Conservation (phyloP, 1,139 yeast genomes). For the Debaryomycetaceae sp. region DNA sequence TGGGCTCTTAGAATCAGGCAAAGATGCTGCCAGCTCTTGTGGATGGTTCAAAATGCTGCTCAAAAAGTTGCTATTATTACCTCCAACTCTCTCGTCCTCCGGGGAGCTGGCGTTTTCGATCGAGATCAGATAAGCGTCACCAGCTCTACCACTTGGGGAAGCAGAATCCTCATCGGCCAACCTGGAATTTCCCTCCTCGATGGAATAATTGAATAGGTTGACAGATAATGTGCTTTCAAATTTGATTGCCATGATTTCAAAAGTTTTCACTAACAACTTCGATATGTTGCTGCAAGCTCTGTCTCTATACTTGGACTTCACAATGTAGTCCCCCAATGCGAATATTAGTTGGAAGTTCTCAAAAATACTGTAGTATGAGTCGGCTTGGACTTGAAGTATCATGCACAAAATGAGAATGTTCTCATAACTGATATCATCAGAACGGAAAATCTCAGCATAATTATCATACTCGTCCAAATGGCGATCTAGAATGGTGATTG, state of each 20-base stretch:
- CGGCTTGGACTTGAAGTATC: slow-evolving; percentile 36
- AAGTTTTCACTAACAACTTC: slow-evolving; percentile 23
- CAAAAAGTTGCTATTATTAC: neutral
- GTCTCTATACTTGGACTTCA: slow-evolving; percentile 19
- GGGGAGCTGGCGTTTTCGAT: neutral
- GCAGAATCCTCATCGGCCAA: slow-evolving; percentile 26
- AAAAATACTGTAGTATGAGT: slow-evolving; percentile 35
- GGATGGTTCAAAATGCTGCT: neutral
- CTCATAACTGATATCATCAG: slow-evolving; percentile 18
- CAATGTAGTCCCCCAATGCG: slow-evolving; percentile 40
- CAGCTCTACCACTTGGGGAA: neutral
- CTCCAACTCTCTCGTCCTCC: neutral
- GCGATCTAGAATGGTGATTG: slow-evolving; percentile 32
- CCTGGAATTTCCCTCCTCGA: slow-evolving; percentile 26
- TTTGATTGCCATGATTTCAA: slow-evolving; percentile 27
- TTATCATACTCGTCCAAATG: slow-evolving; percentile 44
- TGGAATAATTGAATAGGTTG: slow-evolving; percentile 35
- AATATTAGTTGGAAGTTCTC: slow-evolving; percentile 42
- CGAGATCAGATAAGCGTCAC: neutral
- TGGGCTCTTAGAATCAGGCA: neutral
- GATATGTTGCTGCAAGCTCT: slow-evolving; percentile 13
- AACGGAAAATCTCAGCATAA: slow-evolving; percentile 11
- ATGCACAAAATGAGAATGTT: slow-evolving; percentile 26
- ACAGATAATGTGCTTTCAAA: slow-evolving; percentile 41
- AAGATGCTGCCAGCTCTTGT: neutral